Percentiles rank a stretch among this genome's conserved stretches.
These are phyloP conservation scores for Pneumocystis wakefieldiae DNA, from an alignment of 1,139 yeast species.

Conservation along the genomic window DNA sequence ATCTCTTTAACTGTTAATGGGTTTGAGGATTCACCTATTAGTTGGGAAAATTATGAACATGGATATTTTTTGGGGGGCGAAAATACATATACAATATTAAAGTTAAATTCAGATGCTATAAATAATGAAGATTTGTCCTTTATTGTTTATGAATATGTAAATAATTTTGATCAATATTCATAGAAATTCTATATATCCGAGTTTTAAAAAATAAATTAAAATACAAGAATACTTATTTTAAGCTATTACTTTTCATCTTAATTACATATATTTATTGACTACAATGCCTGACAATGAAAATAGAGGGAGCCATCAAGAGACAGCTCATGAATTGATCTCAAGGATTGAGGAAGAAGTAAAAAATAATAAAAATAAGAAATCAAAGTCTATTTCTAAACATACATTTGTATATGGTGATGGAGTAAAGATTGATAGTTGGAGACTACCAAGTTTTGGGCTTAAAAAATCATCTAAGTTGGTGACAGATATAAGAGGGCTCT, in stretches of 20 bases:
- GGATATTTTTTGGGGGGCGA: background rate
- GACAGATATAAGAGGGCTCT: constrained; percentile 69
- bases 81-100: background rate
- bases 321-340: background rate
- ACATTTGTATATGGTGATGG: background rate
- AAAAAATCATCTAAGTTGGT: background rate
- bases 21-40: background rate
- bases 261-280: background rate
- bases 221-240: too few species aligned
- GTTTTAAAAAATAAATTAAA: background rate
- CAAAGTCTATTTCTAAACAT: background rate
- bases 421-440: background rate
- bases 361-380: background rate
- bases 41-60: background rate
- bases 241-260: background rate
- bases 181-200: background rate
- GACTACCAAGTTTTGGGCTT: background rate
- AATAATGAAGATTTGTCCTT: background rate
- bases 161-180: background rate
- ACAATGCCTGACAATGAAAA: background rate
- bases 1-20: background rate
- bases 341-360: background rate
- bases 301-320: background rate
- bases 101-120: background rate
- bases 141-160: background rate